Evolutionary conservation across 1,284 basidiomycete genomes (phyloP).

Genomic region (Boletus mariae): DNA sequence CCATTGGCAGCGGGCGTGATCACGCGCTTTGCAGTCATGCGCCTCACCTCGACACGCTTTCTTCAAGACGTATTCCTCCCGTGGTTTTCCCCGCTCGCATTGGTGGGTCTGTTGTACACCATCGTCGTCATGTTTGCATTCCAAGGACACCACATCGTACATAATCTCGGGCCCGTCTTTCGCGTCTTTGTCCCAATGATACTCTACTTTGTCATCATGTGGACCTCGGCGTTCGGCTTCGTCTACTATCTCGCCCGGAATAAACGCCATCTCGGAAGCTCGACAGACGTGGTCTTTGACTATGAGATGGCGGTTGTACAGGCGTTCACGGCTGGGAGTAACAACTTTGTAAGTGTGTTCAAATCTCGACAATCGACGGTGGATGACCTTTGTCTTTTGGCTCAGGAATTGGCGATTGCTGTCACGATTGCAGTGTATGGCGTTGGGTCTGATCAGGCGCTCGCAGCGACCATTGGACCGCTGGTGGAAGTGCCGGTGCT

Average conservation of each 20-base stretch:
- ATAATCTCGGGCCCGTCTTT: conserved; percentile 71
- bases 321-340: conserved; percentile 56
- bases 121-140: conserved; percentile 78
- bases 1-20: conserved; percentile 64
- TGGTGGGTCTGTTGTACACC: conserved; percentile 74
- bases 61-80: conserved; percentile 62
- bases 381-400: not conserved
- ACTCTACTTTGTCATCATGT: conserved; percentile 79
- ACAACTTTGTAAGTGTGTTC: conserved; percentile 45
- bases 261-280: conserved; percentile 21
- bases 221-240: conserved; percentile 59
- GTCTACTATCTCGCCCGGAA: conserved; percentile 46
- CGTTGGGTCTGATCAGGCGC: conserved; percentile 66
- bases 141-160: conserved; percentile 41
- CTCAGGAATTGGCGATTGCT: conserved; percentile 77
- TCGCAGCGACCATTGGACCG: conserved; percentile 78
- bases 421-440: conserved; percentile 79
- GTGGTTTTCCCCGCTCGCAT: conserved; percentile 65
- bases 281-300: conserved; percentile 36
- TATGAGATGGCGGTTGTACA: conserved; percentile 74
- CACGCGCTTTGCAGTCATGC: conserved; percentile 60
- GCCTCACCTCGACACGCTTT: conserved; percentile 46
- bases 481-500: conserved; percentile 80
- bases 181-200: conserved; percentile 78
- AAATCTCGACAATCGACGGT: not conserved